Evolutionary conservation across 164 flowering plant genomes (phyloP).

Genomic region (Santalum album): DNA sequence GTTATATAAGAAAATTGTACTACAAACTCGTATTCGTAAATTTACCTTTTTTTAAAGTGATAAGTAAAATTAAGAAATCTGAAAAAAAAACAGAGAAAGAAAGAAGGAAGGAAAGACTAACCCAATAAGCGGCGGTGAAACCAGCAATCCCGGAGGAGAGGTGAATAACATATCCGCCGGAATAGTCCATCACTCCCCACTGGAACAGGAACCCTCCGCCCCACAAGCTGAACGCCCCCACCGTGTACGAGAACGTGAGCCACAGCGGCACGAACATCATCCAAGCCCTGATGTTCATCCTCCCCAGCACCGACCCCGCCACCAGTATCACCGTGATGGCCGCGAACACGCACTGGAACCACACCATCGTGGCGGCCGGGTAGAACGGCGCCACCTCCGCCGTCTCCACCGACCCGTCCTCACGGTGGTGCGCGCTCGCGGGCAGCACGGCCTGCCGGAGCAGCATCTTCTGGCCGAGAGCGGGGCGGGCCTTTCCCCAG

Average conservation of each 20-base stretch:
- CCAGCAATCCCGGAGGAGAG: constrained; percentile 22
- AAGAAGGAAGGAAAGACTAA: neutral
- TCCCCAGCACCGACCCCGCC: constrained; percentile 17
- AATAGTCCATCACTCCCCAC: constrained; percentile 19
- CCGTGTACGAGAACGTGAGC: constrained; percentile 20
- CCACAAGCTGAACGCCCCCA: constrained; percentile 19
- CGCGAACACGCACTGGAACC: constrained; percentile 19
- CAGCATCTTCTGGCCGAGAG: constrained; percentile 11
- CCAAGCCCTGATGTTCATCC: constrained; percentile 22
- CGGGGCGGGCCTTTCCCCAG: constrained; percentile 17
- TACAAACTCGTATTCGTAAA: no score
- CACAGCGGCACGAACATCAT: constrained; percentile 21
- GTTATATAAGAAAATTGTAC: no score
- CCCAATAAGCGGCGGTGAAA: constrained; percentile 20
- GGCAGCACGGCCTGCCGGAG: constrained; percentile 12
- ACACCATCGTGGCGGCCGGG: constrained; percentile 15
- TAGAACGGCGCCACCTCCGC: constrained; percentile 9
- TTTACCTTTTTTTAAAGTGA: no score
- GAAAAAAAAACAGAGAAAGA: neutral
- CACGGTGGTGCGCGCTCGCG: constrained; percentile 3
- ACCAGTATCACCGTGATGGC: constrained; percentile 14
- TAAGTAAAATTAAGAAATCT: no score
- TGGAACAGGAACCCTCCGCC: constrained; percentile 21
- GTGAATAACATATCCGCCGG: constrained; percentile 20
- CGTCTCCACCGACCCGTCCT: constrained; percentile 13